phyloP scores from a whole-genome alignment of 2,329 filamentous ascomycete genomes.

The Reticulascus tulasneorum region DNA sequence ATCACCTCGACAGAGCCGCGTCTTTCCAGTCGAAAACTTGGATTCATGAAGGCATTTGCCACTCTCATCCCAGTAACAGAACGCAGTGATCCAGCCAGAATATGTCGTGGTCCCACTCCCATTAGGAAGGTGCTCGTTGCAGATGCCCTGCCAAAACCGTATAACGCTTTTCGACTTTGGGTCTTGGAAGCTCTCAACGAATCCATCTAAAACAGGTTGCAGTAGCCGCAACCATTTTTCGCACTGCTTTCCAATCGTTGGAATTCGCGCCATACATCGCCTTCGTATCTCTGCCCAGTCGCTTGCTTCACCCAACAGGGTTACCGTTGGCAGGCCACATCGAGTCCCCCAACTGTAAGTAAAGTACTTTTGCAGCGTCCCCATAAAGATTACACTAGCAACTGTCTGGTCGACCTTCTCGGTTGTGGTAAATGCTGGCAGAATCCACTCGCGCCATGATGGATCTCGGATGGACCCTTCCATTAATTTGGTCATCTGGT shows the following conservation, averaged over 20 bases:
- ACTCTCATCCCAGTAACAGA: too few species aligned
- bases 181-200: conserved; percentile 27
- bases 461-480: conserved; percentile 35
- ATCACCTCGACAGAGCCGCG: too few species aligned
- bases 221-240: conserved; percentile 32
- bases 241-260: conserved; percentile 32
- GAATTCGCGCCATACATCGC: conserved; percentile 24
- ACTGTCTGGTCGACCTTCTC: conserved; percentile 36
- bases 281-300: too few species aligned
- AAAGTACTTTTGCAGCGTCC: conserved; percentile 46
- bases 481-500: conserved; percentile 35
- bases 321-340: conserved; percentile 50
- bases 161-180: conserved; percentile 33
- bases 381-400: conserved; percentile 47
- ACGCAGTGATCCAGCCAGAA: not conserved
- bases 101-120: not conserved
- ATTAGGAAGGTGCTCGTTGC: rapidly evolving
- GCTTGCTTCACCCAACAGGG: conserved; percentile 41
- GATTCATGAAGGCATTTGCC: too few species aligned
- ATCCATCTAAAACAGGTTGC: conserved; percentile 29
- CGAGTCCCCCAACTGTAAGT: conserved; percentile 19
- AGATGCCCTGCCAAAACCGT: conserved; percentile 11
- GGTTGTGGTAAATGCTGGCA: conserved; percentile 50
- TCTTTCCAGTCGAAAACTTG: too few species aligned
- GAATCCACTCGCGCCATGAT: conserved; percentile 40